These are phyloP conservation scores for Microsporum audouinii DNA, from an alignment of 2,329 filamentous ascomycete species.

Conservation along the genomic window DNA sequence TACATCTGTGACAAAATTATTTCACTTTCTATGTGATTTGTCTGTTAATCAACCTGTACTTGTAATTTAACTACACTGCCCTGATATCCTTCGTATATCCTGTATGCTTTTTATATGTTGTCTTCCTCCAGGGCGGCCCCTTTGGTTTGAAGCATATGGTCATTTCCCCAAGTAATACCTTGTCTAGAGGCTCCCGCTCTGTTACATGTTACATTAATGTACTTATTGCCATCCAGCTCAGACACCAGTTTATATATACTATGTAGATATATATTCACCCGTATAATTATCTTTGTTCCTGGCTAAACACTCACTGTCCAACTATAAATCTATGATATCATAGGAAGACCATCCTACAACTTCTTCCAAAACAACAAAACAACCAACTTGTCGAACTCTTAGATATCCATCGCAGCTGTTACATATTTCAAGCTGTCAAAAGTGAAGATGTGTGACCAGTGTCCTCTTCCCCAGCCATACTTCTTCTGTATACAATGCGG, in stretches of 20 bases:
- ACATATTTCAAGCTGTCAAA: not conserved
- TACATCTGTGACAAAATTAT: not conserved
- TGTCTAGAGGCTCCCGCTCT: not conserved
- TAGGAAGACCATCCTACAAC: not conserved
- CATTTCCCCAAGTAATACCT: not conserved
- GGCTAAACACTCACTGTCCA: not conserved
- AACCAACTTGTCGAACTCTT: not conserved
- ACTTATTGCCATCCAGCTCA: not conserved
- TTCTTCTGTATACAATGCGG: constrained; percentile 45
- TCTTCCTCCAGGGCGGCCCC: not conserved
- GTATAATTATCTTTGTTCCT: not conserved
- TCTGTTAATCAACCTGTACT: not conserved
- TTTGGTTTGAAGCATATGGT: not conserved
- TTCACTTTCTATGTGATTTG: not conserved
- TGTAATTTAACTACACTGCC: not conserved
- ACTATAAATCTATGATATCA: not conserved
- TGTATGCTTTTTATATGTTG: not conserved
- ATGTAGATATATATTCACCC: not conserved
- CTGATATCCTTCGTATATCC: not conserved
- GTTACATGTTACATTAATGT: not conserved
- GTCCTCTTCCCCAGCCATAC: not conserved
- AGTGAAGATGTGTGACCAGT: not conserved
- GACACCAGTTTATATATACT: not conserved
- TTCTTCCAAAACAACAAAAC: not conserved
- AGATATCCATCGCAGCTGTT: not conserved